These are phyloP conservation scores for Rhytidhysteron rufulum DNA, from an alignment of 2,329 filamentous ascomycete genomes.

Conservation along the genomic window DNA sequence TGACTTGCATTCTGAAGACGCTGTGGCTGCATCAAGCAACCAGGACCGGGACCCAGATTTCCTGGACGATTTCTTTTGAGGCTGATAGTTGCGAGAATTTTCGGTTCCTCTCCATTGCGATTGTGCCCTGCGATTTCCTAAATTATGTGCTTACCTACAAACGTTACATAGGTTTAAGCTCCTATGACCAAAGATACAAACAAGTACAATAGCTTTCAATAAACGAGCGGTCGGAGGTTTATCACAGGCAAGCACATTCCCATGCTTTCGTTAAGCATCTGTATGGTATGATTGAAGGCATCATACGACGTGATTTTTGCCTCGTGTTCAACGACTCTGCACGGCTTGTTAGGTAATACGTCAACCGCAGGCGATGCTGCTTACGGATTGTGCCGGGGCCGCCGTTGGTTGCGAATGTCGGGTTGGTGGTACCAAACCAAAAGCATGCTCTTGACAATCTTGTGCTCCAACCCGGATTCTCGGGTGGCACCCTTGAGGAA, in stretches of 20 bases:
- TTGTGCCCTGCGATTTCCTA: too few relatives aligned
- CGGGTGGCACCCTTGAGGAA: slow-evolving; percentile 65
- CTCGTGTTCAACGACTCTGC: background rate
- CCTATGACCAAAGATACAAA: too few relatives aligned
- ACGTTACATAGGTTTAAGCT: too few relatives aligned
- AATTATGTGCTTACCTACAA: too few relatives aligned
- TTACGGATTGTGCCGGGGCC: slow-evolving; percentile 24
- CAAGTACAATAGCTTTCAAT: too few relatives aligned
- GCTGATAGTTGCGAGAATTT: too few relatives aligned
- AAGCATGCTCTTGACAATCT: slow-evolving; percentile 66
- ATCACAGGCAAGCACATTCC: slow-evolving; percentile 51
- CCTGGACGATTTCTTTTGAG: slow-evolving; percentile 84
- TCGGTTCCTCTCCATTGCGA: too few relatives aligned
- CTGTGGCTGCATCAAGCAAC: slow-evolving; percentile 74
- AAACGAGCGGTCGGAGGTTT: slow-evolving; percentile 23
- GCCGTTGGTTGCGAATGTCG: slow-evolving; percentile 19
- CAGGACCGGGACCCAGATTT: slow-evolving; percentile 75
- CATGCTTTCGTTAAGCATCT: slow-evolving; percentile 72
- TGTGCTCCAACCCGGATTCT: slow-evolving; percentile 66
- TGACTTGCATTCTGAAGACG: slow-evolving; percentile 80
- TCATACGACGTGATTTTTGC: slow-evolving; percentile 43
- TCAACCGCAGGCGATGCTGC: slow-evolving; percentile 8
- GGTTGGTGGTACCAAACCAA: slow-evolving; percentile 44
- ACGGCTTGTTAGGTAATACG: slow-evolving; percentile 1
- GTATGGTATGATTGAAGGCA: slow-evolving; percentile 66